Percentiles rank a stretch among this genome's conserved stretches.
phyloP scores from a whole-genome alignment of 1,139 yeast species.

The Saccharomyces hybrid region DNA sequence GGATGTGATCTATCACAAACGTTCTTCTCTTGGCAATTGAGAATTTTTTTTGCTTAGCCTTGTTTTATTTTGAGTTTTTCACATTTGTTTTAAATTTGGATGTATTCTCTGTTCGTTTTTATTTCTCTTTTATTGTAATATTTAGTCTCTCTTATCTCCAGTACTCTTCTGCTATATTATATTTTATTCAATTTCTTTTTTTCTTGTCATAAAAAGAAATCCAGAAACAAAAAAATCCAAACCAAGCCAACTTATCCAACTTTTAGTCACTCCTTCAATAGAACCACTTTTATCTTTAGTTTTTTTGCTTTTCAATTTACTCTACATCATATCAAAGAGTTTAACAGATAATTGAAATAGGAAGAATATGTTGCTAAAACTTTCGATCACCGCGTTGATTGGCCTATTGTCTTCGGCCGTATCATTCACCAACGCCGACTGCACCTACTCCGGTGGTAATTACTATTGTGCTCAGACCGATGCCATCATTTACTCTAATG shows the following conservation, averaged over 20 bases:
- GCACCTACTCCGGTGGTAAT: conserved; percentile 56
- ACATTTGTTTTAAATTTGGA: background rate
- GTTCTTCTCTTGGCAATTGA: background rate
- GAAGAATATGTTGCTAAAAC: conserved; percentile 6
- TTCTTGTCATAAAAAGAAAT: background rate
- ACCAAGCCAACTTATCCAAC: conserved; percentile 7
- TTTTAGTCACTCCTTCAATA: conserved; percentile 10
- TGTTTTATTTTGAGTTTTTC: background rate
- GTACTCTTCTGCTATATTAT: background rate
- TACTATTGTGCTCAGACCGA: conserved; percentile 69
- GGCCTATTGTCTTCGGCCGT: conserved; percentile 17
- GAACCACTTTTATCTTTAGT: background rate
- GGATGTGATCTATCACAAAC: background rate
- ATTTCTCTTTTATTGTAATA: background rate
- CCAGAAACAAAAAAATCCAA: background rate
- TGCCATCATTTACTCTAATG: conserved; percentile 60
- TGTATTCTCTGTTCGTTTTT: background rate
- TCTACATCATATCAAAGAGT: background rate
- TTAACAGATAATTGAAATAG: background rate
- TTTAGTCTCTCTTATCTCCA: background rate
- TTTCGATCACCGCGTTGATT: background rate
- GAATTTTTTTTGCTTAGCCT: background rate
- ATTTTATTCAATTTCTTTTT: background rate
- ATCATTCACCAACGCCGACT: conserved; percentile 33
- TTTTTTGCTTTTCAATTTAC: background rate